Base-by-base conservation (phyloP, 164 flowering plant species). In the Sedum album region DNA sequence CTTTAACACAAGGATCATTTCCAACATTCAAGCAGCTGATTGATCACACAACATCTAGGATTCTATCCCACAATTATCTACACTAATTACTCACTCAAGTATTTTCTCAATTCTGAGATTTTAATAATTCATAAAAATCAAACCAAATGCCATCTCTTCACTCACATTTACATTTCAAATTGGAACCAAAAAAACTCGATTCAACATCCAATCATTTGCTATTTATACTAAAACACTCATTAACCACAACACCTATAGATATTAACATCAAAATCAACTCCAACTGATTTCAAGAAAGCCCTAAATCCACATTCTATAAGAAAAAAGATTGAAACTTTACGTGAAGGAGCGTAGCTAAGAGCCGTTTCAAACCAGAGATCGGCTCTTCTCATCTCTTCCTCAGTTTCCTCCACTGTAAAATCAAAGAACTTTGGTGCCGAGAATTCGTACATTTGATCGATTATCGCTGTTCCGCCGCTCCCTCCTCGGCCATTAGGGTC, bases 341-440 rank as follows among this genome's bases (percentile, higher is more conserved):
- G 96, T 14, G 96, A 94, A 31, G 98, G 97, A 28, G 91, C 95
- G 67, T 89, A 77, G 75, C 83, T 73, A 64, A 79, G 81, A 35
- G 86, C 83, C 21, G 73, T 68, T 1, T 84, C 86, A 72, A 94
- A 94, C 97, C 98, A 94, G 66, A 76, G 82, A 83, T 89, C 91
- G 9, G 96, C 95, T 44, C 20, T 66, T 11, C 75, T 76, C 41
- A 65, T 57, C 8, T 89, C 97, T 1, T 85, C 88, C 4, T 86
- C 85, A 4, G 88, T 60, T 51, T 94, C 98, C 1, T 80, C 93
- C 1, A 67, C 67, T 6, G 77, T 67, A 82, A 94, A 91, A 66
- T 94, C 97, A 55, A 75, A 91, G 79, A 83, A 91, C 0, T 71
- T 66, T 0, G 98, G 96, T 0, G 98, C 97, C 1, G 88, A 81